Conservation (phyloP, 2,329 filamentous ascomycete species). For the Xylaria sp. region DNA sequence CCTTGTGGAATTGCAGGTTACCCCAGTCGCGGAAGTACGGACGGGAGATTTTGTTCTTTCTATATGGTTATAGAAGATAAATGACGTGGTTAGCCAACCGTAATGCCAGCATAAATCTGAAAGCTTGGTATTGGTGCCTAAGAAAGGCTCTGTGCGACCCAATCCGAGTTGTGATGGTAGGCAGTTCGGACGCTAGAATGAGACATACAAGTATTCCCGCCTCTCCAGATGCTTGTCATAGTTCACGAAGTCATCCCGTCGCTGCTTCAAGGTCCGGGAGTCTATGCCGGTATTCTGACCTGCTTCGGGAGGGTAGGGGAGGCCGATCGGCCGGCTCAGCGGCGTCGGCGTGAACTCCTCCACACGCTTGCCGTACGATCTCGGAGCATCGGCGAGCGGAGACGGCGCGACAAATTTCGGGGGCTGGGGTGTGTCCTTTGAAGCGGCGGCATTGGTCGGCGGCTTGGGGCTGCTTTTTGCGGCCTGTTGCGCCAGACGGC, state of each 20-base stretch:
- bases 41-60: slow-evolving; percentile 55
- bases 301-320: slow-evolving; percentile 75
- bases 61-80: background rate
- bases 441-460: slow-evolving; percentile 31
- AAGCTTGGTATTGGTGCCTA: no score
- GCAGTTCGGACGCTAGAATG: background rate
- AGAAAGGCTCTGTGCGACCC: no score
- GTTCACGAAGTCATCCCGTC: slow-evolving; percentile 82
- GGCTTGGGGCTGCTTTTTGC: slow-evolving; percentile 35
- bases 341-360: slow-evolving; percentile 68
- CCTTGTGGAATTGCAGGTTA: slow-evolving; percentile 82
- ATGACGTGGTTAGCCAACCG: slow-evolving; percentile 21
- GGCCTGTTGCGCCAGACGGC: slow-evolving; percentile 49
- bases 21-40: slow-evolving; percentile 98
- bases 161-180: background rate
- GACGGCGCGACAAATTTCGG: slow-evolving; percentile 51
- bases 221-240: slow-evolving; percentile 85
- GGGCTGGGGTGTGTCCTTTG: slow-evolving; percentile 20
- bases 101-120: no score
- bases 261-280: slow-evolving; percentile 71
- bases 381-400: slow-evolving; percentile 67
- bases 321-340: slow-evolving; percentile 81
- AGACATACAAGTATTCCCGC: slow-evolving; percentile 77
- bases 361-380: slow-evolving; percentile 67
- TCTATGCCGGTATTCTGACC: slow-evolving; percentile 88